Evolutionary conservation across 1,139 yeast genomes (phyloP).

Genomic region (Hyphopichia fennica): DNA sequence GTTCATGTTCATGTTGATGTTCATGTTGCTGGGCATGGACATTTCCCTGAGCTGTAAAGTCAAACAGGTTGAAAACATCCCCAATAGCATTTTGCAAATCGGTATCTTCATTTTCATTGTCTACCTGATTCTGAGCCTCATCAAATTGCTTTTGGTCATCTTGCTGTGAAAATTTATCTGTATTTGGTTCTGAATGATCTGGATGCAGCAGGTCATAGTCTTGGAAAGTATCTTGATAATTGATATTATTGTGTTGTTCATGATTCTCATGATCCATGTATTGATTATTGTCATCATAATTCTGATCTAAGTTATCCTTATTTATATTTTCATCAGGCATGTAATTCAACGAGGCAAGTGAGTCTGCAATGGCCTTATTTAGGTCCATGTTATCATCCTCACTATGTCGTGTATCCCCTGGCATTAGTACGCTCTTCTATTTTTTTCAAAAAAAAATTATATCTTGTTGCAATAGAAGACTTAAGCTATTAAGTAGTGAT

Average conservation of each 20-base stretch:
- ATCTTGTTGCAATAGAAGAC: too few relatives aligned
- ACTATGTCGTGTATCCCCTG: background rate
- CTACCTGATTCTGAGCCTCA: constrained; percentile 7
- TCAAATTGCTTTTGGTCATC: background rate
- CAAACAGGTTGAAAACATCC: constrained; percentile 36
- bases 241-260: background rate
- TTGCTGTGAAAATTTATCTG: background rate
- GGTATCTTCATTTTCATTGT: constrained; percentile 12
- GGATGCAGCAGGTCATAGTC: background rate
- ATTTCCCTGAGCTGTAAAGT: constrained; percentile 10
- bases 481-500: too few relatives aligned
- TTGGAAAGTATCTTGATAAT: background rate
- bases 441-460: too few relatives aligned
- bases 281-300: background rate
- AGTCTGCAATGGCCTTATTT: constrained; percentile 1
- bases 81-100: constrained; percentile 40
- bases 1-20: background rate
- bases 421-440: too few relatives aligned
- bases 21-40: background rate
- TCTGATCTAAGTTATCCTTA: background rate
- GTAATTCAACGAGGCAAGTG: background rate
- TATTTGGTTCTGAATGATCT: background rate
- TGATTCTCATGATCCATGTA: background rate
- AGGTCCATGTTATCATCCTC: constrained; percentile 3
- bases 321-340: background rate